Evolutionary conservation across 2,329 filamentous ascomycete species (phyloP).

Genomic region (Shiraia bambusicola): DNA sequence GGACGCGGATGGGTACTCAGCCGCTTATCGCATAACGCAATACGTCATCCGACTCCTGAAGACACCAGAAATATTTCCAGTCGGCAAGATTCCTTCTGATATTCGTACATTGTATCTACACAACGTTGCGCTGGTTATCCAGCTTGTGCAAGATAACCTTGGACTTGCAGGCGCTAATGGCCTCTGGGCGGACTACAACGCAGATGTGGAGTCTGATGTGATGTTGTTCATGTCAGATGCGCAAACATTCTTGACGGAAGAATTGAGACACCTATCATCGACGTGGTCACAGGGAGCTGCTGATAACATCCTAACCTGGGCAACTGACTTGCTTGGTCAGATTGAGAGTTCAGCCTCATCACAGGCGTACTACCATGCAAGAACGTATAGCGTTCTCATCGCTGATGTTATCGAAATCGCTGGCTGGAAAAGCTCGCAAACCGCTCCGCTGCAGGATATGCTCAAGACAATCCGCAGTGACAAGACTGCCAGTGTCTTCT

Average conservation of each 20-base stretch:
- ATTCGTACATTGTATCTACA: constrained; percentile 43
- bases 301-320: constrained; percentile 29
- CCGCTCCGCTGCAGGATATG: constrained; percentile 38
- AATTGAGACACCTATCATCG: constrained; percentile 35
- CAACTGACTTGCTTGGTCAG: constrained; percentile 24
- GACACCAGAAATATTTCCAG: constrained; percentile 40
- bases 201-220: constrained; percentile 55
- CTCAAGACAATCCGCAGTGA: constrained; percentile 35
- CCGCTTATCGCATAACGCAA: constrained; percentile 72
- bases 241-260: constrained; percentile 50
- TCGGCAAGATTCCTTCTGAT: constrained; percentile 32
- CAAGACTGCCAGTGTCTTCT: constrained; percentile 45
- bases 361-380: constrained; percentile 46
- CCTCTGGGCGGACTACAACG: constrained; percentile 52
- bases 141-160: constrained; percentile 62
- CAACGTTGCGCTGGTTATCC: constrained; percentile 56
- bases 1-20: constrained; percentile 70
- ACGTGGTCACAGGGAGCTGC: constrained; percentile 15
- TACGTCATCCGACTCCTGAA: constrained; percentile 65
- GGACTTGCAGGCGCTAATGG: constrained; percentile 58
- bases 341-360: constrained; percentile 24
- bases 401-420: constrained; percentile 46
- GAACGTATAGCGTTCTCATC: constrained; percentile 42
- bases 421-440: constrained; percentile 43
- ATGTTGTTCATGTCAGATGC: constrained; percentile 56